Evolutionary conservation across 1,284 basidiomycete genomes (phyloP), one percentile per base, ranked within the genome.

Genomic region (Pseudomicrostroma phylloplanum): DNA sequence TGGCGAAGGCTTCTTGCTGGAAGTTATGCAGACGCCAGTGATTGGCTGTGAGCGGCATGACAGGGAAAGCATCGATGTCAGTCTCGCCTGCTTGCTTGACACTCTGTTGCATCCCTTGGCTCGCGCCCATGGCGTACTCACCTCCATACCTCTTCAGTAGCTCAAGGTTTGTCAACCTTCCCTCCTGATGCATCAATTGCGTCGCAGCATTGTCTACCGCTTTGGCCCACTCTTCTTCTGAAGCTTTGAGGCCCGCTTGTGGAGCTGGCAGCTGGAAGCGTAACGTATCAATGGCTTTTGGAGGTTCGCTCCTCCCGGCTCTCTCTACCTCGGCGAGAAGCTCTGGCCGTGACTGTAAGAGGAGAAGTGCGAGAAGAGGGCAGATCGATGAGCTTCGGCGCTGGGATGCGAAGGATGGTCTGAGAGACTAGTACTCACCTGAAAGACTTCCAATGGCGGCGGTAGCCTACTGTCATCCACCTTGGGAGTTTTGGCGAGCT

Each of bases 121-220:
- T 36, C 12, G 19, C 13, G 43, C 8, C 13, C 13, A 19, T 3
- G 26, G 13, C 80, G 96, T 94, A 77, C 90, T 87, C 79, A 94
- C 87, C 82, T 1, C 91, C 96, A 78, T 94, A 93, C 51, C 86
- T 87, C 77, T 91, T 87, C 48, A 96, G 81, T 21, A 98, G 82
- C 8, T 88, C 85, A 48, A 93, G 82, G 82, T 97, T 97, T 48
- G 88, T 87, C 70, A 90, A 86, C 68, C 90, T 92, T 67, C 59
- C 12, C 41, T 86, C 85, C 81, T 96, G 93, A 78, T 97, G 91
- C 72, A 92, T 92, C 48, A 96, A 83, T 65, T 93, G 92, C 43
- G 90, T 86, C 64, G 87, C 85, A 12, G 90, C 90, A 77, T 90
- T 90, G 66, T 86, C 82, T 61, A 96, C 80, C 0, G 92, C 88